Percentiles rank a stretch among this genome's conserved stretches.
Evolutionary conservation across 2,329 filamentous ascomycete genomes (phyloP).

Genomic region (Amylocarpus encephaloides): DNA sequence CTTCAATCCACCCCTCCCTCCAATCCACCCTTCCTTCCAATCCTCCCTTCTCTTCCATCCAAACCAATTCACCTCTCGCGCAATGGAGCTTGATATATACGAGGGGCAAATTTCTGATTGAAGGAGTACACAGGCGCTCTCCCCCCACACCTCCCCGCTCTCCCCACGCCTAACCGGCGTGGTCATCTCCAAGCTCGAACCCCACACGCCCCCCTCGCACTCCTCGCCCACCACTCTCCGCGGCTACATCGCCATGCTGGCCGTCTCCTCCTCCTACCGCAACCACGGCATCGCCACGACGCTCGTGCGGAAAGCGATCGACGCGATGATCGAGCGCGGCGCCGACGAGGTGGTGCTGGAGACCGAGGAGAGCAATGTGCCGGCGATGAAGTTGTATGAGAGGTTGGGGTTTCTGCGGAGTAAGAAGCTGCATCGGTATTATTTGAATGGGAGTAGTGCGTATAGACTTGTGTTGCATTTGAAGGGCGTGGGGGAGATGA

Average conservation of each 20-base stretch:
- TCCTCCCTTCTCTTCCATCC: background rate
- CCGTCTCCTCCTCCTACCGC: constrained; percentile 73
- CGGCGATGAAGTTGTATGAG: constrained; percentile 90
- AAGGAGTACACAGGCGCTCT: no score
- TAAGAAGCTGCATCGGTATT: constrained; percentile 91
- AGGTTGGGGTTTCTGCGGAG: constrained; percentile 84
- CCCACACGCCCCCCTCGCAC: constrained; percentile 74
- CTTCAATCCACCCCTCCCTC: background rate
- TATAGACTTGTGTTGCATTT: constrained; percentile 72
- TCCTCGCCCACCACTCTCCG: constrained; percentile 56
- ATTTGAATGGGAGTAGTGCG: constrained; percentile 91
- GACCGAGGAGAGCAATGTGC: constrained; percentile 87
- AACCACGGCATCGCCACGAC: constrained; percentile 83
- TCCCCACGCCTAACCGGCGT: constrained; percentile 72
- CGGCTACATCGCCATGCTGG: constrained; percentile 98
- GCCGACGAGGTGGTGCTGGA: constrained; percentile 95
- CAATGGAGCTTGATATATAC: no score
- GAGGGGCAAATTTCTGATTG: no score
- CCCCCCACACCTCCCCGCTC: constrained; percentile 49
- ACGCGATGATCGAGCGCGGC: constrained; percentile 75
- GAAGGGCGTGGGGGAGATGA: constrained; percentile 28
- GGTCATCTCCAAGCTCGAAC: constrained; percentile 89
- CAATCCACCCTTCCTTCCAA: background rate
- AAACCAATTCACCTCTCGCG: background rate
- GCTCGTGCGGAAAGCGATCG: constrained; percentile 83